Evolutionary conservation across 805 yeast genomes (phyloP), one percentile per base, ranked within the genome.

Genomic region (Schizosaccharomyces lindneri): DNA sequence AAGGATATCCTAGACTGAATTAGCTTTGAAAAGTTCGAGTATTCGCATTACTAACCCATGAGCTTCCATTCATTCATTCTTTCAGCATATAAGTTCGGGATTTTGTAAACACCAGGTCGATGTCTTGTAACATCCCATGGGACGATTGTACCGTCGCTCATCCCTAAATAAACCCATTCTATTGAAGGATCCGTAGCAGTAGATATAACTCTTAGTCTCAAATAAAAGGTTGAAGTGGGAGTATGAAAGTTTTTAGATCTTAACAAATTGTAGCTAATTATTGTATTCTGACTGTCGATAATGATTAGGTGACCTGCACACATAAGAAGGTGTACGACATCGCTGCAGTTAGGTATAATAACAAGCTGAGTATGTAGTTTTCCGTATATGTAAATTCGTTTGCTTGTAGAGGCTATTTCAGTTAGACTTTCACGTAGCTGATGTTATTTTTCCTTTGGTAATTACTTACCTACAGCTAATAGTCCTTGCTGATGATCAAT

Each of bases 51-150:
- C 59, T 32, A 59, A 57, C 60, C 62, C 55, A 61, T 62, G 3
- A 55, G 27, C 24, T 19, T 24, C 59, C 51, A 62, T 41, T 41
- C 48, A 29, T 27, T 55, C 24, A 17, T 61, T 43, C 57, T 55
- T 43, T 31, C 69, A 64, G 79, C 79, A 68, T 88, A 96, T 41
- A 85, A 74, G 68, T 85, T 86, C 61, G 80, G 84, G 29, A 93
- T 74, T 62, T 82, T 77, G 63, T 80, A 76, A 1, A 84, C 82
- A 0, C 95, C 79, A 65, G 82, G 70, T 32, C 69, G 67, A 43
- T 89, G 85, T 46, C 94, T 76, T 68, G 88, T 97, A 19, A 90
- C 81, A 70, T 93, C 95, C 68, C 78, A 90, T 7, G 83, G 81
- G 39, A 81, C 71, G 1, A 85, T 71, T 2, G 79, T 70, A 1